phyloP scores from a whole-genome alignment of 306 rosid genomes.

The Pterocarpus santalinus region DNA sequence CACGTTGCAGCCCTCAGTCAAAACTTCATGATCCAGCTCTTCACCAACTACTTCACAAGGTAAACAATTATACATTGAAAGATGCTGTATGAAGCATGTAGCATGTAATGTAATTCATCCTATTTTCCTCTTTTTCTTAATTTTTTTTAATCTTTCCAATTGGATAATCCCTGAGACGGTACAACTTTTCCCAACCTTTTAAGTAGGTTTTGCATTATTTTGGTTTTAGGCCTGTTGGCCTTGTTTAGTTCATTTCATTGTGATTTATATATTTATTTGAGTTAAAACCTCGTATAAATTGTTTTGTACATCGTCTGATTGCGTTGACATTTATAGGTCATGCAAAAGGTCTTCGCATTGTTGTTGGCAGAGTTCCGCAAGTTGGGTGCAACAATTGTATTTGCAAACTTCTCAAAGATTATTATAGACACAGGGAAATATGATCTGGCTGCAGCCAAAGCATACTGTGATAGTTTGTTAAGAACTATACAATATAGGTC shows the following conservation, averaged over 20 bases:
- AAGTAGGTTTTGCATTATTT: constrained; percentile 28
- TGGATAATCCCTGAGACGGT: constrained; percentile 17
- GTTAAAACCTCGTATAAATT: constrained; percentile 31
- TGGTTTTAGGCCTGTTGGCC: neutral
- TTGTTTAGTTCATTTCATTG: constrained; percentile 38
- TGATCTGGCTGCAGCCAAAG: constrained; percentile 87
- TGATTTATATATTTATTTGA: constrained; percentile 31
- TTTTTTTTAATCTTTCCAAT: constrained; percentile 1
- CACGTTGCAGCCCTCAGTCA: constrained; percentile 80
- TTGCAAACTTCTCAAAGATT: constrained; percentile 91
- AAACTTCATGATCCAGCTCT: constrained; percentile 97
- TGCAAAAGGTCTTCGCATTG: constrained; percentile 91
- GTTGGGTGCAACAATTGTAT: constrained; percentile 89
- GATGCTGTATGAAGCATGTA: constrained; percentile 29
- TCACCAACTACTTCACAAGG: constrained; percentile 91
- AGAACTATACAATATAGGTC: constrained; percentile 86
- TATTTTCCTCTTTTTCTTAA: neutral
- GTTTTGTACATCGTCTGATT: constrained; percentile 33
- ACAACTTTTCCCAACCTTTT: constrained; percentile 19
- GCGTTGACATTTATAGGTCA: constrained; percentile 67
- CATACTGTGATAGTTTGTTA: constrained; percentile 91
- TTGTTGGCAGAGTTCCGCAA: constrained; percentile 88
- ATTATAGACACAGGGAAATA: constrained; percentile 92
- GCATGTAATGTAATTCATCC: constrained; percentile 15
- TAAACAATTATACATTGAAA: constrained; percentile 48